phyloP scores from a whole-genome alignment of 2,329 filamentous ascomycete genomes.

The Cladosporium sp. region DNA sequence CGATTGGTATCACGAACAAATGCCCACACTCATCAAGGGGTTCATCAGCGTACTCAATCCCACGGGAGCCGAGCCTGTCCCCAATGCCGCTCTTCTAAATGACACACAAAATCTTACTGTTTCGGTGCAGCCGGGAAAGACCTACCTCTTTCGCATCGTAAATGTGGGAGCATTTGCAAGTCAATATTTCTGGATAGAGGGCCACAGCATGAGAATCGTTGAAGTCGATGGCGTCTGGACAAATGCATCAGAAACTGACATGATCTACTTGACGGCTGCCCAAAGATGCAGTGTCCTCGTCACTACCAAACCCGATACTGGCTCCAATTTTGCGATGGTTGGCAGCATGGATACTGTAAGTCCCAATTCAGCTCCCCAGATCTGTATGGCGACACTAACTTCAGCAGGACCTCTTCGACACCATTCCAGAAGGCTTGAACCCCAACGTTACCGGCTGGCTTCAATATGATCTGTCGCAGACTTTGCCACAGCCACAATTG shows the following conservation, averaged over 20 bases:
- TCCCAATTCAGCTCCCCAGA: not conserved
- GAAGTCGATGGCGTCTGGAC: slow-evolving; percentile 67
- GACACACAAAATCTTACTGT: slow-evolving; percentile 47
- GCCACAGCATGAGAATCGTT: slow-evolving; percentile 58
- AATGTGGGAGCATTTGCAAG: slow-evolving; percentile 67
- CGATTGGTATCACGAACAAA: slow-evolving; percentile 64
- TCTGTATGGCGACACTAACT: not conserved
- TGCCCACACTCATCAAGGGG: slow-evolving; percentile 45
- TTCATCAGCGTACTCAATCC: slow-evolving; percentile 51
- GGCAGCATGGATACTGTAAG: slow-evolving; percentile 42
- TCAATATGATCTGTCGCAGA: slow-evolving; percentile 46
- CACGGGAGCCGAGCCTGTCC: slow-evolving; percentile 59
- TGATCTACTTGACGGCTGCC: slow-evolving; percentile 61
- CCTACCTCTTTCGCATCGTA: slow-evolving; percentile 61
- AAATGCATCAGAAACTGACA: slow-evolving; percentile 51
- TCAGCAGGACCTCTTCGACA: slow-evolving; percentile 53
- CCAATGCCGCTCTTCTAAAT: slow-evolving; percentile 60
- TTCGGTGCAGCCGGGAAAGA: slow-evolving; percentile 45
- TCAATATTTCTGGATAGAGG: slow-evolving; percentile 65
- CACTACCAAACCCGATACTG: slow-evolving; percentile 50
- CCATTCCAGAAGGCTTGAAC: slow-evolving; percentile 60
- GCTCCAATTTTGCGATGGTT: slow-evolving; percentile 55
- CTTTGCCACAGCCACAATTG: slow-evolving; percentile 44
- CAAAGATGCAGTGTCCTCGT: slow-evolving; percentile 66
- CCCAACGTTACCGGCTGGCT: slow-evolving; percentile 54